A percentile compares a stretch with the other conserved stretches of the same genome.
These are phyloP conservation scores for Cucurbita maxima DNA, from an alignment of 306 rosid genomes.

Conservation along the genomic window DNA sequence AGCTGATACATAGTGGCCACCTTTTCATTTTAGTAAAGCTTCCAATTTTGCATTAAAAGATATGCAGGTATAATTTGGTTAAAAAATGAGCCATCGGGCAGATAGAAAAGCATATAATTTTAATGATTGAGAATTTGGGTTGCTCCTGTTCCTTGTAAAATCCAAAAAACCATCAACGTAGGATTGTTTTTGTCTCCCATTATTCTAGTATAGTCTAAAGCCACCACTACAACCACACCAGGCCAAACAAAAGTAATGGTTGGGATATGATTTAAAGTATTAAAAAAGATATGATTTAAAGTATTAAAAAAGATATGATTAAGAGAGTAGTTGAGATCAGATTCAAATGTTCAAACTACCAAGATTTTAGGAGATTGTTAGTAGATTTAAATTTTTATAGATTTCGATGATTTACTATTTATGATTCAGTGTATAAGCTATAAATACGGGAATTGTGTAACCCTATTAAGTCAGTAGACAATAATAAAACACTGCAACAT, in stretches of 20 bases:
- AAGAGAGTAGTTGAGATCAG: too few relatives aligned
- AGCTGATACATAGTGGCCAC: background rate
- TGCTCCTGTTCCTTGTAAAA: background rate
- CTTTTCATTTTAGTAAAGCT: background rate
- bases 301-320: too few relatives aligned
- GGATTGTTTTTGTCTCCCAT: slow-evolving; percentile 8
- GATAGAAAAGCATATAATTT: background rate
- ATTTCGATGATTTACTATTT: too few relatives aligned
- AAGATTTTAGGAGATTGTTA: too few relatives aligned
- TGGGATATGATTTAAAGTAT: too few relatives aligned
- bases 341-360: too few relatives aligned
- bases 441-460: too few relatives aligned
- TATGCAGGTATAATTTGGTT: background rate
- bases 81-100: background rate
- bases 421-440: too few relatives aligned
- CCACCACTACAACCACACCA: background rate
- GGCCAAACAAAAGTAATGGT: background rate
- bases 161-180: background rate
- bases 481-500: too few relatives aligned
- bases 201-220: background rate
- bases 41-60: background rate
- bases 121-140: background rate
- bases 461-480: too few relatives aligned
- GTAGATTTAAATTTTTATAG: too few relatives aligned
- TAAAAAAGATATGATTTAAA: too few relatives aligned